Percentiles rank a stretch among this genome's conserved stretches.
Conservation (phyloP, 306 rosid species). For the Sophora flavescens region DNA sequence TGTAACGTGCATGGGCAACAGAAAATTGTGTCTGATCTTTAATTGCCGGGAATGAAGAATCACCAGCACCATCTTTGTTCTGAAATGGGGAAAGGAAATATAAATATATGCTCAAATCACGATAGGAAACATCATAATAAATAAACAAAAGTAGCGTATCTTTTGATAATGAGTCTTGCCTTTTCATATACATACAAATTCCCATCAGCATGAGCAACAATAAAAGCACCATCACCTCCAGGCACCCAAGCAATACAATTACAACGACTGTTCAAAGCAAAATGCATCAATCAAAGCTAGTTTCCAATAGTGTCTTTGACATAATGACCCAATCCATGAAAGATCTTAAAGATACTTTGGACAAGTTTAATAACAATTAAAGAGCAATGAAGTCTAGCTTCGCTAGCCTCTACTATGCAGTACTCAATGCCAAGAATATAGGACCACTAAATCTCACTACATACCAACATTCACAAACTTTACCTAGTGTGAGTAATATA, state of each 20-base stretch:
- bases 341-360: conserved; percentile 13
- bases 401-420: conserved; percentile 4
- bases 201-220: conserved; percentile 96
- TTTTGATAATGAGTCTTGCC: conserved; percentile 65
- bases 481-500: conserved; percentile 3
- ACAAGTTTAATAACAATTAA: conserved; percentile 21
- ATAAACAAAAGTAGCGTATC: conserved; percentile 38
- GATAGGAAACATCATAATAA: conserved; percentile 27
- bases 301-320: conserved; percentile 30
- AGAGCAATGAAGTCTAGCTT: conserved; percentile 25
- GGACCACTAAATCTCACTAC: conserved; percentile 28
- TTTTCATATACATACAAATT: conserved; percentile 89
- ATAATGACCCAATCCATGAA: conserved; percentile 33
- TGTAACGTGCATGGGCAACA: conserved; percentile 93
- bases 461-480: not conserved
- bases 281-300: conserved; percentile 48
- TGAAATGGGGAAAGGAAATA: conserved; percentile 48
- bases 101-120: conserved; percentile 35
- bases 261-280: conserved; percentile 86
- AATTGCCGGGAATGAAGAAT: conserved; percentile 81
- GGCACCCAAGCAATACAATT: conserved; percentile 93
- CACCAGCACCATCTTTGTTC: conserved; percentile 92
- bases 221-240: conserved; percentile 87
- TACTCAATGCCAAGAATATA: conserved; percentile 26
- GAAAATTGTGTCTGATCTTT: conserved; percentile 93